phyloP scores from a whole-genome alignment of 2,329 filamentous ascomycete genomes.

The Ustulina deusta region DNA sequence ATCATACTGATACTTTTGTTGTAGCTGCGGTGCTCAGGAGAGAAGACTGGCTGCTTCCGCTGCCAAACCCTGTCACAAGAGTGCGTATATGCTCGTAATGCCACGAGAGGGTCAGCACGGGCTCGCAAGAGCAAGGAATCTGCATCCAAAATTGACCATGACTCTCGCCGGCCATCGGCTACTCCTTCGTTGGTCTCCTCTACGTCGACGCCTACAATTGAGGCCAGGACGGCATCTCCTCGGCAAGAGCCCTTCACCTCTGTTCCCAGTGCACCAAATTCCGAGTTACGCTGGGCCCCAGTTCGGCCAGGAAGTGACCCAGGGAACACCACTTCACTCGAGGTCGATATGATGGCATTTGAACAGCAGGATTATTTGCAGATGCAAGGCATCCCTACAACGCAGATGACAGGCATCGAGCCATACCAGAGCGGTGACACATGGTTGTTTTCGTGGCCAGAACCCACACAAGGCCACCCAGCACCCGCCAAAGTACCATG shows the following conservation, averaged over 20 bases:
- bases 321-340: neutral
- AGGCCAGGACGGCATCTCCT: conserved; percentile 2
- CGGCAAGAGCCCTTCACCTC: neutral
- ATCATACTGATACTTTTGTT: neutral
- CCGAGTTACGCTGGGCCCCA: conserved; percentile 2
- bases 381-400: conserved; percentile 9
- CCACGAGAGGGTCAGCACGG: conserved; percentile 18
- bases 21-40: conserved; percentile 29
- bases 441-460: conserved; percentile 19
- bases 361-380: conserved; percentile 20
- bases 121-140: conserved; percentile 24
- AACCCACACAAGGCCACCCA: neutral
- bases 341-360: conserved; percentile 14
- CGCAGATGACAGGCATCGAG: conserved; percentile 6
- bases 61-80: conserved; percentile 25
- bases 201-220: neutral
- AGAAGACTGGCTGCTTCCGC: conserved; percentile 29
- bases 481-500: neutral
- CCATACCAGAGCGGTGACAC: conserved; percentile 7
- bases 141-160: conserved; percentile 3
- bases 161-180: conserved; percentile 7
- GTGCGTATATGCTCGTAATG: conserved; percentile 25
- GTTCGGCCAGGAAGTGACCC: neutral
- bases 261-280: neutral
- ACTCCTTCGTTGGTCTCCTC: conserved; percentile 7